Conservation (phyloP, 495 filamentous ascomycete species). For the Penicillium riverlandense region DNA sequence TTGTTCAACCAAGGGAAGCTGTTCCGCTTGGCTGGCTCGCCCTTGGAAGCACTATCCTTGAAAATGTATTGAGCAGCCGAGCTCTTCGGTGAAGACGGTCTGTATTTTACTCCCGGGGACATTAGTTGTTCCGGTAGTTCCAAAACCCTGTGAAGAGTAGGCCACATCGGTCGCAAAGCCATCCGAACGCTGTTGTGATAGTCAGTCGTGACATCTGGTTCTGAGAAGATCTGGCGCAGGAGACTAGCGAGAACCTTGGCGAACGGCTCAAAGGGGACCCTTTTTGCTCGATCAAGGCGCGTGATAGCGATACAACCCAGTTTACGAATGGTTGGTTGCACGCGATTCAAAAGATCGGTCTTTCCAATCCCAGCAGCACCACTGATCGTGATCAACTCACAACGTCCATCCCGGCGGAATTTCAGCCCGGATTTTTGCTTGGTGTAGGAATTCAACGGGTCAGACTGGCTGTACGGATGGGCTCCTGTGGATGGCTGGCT, state of each 20-base stretch:
- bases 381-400: conserved; percentile 71
- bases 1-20: conserved; percentile 27
- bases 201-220: conserved; percentile 73
- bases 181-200: conserved; percentile 71
- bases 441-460: conserved; percentile 21
- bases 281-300: conserved; percentile 76
- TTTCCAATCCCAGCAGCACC: conserved; percentile 78
- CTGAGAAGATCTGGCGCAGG: conserved; percentile 86
- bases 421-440: conserved; percentile 45
- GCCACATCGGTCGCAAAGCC: conserved; percentile 71
- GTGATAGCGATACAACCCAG: conserved; percentile 75
- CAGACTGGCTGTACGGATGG: conserved; percentile 23
- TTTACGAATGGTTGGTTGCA: conserved; percentile 65
- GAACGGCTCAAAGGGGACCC: conserved; percentile 76
- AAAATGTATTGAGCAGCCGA: conserved; percentile 22
- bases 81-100: conserved; percentile 23
- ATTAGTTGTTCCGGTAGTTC: conserved; percentile 73
- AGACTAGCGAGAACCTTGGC: conserved; percentile 72
- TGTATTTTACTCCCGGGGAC: conserved; percentile 34
- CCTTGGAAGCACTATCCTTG: conserved; percentile 19
- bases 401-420: conserved; percentile 57
- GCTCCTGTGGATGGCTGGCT: conserved; percentile 20
- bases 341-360: conserved; percentile 70
- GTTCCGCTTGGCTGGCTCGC: conserved; percentile 27
- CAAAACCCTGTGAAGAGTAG: conserved; percentile 65